phyloP scores from a whole-genome alignment of 169 alveolate genomes.

The Plasmodium vivax region DNA sequence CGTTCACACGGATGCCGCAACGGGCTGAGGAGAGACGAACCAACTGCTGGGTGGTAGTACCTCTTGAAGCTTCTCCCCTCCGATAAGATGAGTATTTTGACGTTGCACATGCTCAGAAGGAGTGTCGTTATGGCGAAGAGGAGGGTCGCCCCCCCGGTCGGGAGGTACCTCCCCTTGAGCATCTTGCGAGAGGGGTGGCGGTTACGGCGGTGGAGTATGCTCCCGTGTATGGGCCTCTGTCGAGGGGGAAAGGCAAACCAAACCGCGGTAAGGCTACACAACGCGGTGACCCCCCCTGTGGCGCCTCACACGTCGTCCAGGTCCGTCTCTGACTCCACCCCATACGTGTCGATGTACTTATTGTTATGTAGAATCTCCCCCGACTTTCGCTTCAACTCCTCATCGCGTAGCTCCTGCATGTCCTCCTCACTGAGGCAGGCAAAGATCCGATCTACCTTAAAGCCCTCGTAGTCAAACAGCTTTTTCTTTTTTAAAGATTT shows the following conservation, averaged over 20 bases:
- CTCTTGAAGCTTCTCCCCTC: background rate
- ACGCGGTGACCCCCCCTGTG: no score
- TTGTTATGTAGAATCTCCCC: conserved; percentile 65
- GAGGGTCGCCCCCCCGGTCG: background rate
- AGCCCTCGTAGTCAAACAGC: conserved; percentile 64
- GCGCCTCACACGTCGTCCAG: conserved; percentile 1
- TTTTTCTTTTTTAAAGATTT: conserved; percentile 69
- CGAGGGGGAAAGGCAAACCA: no score
- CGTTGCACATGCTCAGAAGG: background rate
- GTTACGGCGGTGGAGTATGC: background rate
- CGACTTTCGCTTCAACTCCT: conserved; percentile 53
- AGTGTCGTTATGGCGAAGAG: background rate
- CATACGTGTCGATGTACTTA: conserved; percentile 67
- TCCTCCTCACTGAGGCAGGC: conserved; percentile 45
- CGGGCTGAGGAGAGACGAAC: background rate
- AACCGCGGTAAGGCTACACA: no score
- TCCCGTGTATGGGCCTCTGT: background rate
- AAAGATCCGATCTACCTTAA: conserved; percentile 55
- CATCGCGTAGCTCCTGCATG: conserved; percentile 62
- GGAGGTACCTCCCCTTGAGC: background rate
- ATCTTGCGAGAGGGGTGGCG: background rate
- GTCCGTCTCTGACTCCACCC: conserved; percentile 55
- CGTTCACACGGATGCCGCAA: background rate
- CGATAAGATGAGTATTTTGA: background rate
- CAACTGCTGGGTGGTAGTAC: background rate